A percentile compares a stretch with the other conserved stretches of the same genome.
Evolutionary conservation across 1,284 basidiomycete species (phyloP).

Genomic region (Clitocybe nebularis): DNA sequence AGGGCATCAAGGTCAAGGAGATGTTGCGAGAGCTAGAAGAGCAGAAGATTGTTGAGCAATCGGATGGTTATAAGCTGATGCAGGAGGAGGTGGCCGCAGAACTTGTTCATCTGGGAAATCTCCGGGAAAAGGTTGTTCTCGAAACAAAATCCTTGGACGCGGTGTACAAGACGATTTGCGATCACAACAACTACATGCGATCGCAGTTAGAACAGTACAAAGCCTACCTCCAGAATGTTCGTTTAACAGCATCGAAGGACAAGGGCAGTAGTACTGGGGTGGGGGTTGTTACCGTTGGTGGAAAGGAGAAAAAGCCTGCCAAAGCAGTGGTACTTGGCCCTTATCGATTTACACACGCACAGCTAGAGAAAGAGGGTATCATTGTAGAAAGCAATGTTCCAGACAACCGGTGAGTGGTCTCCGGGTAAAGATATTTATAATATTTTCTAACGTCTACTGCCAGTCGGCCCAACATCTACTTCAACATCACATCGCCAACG

Average conservation of each 20-base stretch:
- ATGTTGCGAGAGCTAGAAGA: slow-evolving; percentile 96
- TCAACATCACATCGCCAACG: slow-evolving; percentile 96
- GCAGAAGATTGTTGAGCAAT: slow-evolving; percentile 78
- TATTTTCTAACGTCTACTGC: slow-evolving; percentile 1
- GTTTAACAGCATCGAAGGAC: slow-evolving; percentile 84
- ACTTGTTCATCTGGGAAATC: slow-evolving; percentile 92
- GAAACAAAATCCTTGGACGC: slow-evolving; percentile 92
- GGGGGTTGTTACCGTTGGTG: slow-evolving; percentile 93
- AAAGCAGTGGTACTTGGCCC: slow-evolving; percentile 90
- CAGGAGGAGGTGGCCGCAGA: slow-evolving; percentile 96
- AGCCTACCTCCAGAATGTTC: slow-evolving; percentile 96
- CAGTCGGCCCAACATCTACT: slow-evolving; percentile 96
- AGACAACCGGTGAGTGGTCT: slow-evolving; percentile 77
- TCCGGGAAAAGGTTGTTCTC: slow-evolving; percentile 91
- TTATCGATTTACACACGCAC: slow-evolving; percentile 95
- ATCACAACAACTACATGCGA: slow-evolving; percentile 97
- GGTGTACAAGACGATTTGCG: slow-evolving; percentile 98
- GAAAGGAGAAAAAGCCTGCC: slow-evolving; percentile 91
- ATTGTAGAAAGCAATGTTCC: slow-evolving; percentile 99
- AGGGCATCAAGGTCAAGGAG: slow-evolving; percentile 98
- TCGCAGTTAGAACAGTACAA: slow-evolving; percentile 99
- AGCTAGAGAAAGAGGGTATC: slow-evolving; percentile 99
- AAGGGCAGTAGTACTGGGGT: slow-evolving; percentile 83
- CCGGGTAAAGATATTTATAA: background rate
- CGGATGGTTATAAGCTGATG: slow-evolving; percentile 90